phyloP scores from a whole-genome alignment of 2,329 filamentous ascomycete species.

The Diaporthe australafricana region DNA sequence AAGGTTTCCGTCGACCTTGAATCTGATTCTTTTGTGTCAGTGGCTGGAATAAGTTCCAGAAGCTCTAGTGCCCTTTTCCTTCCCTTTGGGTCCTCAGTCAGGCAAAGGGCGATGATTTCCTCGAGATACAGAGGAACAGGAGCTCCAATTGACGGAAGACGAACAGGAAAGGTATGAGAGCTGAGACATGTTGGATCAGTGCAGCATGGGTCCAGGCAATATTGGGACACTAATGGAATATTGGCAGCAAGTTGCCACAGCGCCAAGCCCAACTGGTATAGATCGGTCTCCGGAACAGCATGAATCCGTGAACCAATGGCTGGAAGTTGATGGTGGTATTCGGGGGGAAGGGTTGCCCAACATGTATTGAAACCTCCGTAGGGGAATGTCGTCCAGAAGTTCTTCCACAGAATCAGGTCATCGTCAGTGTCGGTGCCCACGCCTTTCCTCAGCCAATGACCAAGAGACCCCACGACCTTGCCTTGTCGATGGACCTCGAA shows the following conservation, averaged over 20 bases:
- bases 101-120: not conserved
- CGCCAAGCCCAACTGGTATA: not conserved
- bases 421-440: not conserved
- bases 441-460: not conserved
- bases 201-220: too few relatives aligned
- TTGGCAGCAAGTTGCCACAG: not conserved
- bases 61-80: not conserved
- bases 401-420: not conserved
- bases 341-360: not conserved
- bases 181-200: too few relatives aligned
- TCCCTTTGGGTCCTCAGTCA: not conserved
- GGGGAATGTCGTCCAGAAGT: not conserved
- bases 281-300: not conserved
- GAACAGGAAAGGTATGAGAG: too few relatives aligned
- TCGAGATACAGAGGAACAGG: not conserved
- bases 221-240: too few relatives aligned
- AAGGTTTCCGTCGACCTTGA: not conserved
- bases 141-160: not conserved
- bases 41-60: not conserved
- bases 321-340: not conserved
- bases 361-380: not conserved
- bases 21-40: too few relatives aligned
- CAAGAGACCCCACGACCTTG: not conserved
- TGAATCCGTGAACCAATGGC: not conserved
- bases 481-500: not conserved